Conservation (phyloP, 257 asterid species). For the Solanum chaucha region DNA sequence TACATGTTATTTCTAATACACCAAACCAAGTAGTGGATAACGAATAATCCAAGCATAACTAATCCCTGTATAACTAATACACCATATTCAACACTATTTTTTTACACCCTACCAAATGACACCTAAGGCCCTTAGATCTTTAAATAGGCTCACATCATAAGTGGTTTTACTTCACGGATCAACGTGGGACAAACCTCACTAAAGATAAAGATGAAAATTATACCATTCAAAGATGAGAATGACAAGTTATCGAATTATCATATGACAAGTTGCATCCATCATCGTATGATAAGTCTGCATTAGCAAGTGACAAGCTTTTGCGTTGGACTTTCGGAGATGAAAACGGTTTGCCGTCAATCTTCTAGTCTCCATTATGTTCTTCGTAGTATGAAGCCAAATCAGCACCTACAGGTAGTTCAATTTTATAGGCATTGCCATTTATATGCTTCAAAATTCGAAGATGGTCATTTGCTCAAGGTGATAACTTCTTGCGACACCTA, state of each 20-base stretch:
- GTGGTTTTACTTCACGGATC: not conserved
- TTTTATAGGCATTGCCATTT: not conserved
- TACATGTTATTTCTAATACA: no score
- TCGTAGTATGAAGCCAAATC: not conserved
- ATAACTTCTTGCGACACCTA: not conserved
- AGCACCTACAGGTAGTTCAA: not conserved
- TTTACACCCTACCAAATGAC: not conserved
- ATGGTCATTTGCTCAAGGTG: not conserved
- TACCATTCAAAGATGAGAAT: not conserved
- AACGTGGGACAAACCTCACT: not conserved
- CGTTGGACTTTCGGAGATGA: not conserved
- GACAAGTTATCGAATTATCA: not conserved
- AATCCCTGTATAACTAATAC: no score
- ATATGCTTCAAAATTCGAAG: not conserved
- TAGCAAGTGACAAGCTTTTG: not conserved
- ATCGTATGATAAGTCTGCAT: not conserved
- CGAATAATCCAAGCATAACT: not conserved
- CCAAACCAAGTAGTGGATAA: not conserved
- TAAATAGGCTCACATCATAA: not conserved
- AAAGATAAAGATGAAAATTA: not conserved
- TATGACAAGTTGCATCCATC: not conserved
- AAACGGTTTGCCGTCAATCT: not conserved
- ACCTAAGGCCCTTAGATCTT: not conserved
- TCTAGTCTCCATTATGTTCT: not conserved
- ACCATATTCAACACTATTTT: not conserved